These are phyloP conservation scores for Selaginella tamariscina DNA, from an alignment of 75 land plant genomes.

Conservation along the genomic window DNA sequence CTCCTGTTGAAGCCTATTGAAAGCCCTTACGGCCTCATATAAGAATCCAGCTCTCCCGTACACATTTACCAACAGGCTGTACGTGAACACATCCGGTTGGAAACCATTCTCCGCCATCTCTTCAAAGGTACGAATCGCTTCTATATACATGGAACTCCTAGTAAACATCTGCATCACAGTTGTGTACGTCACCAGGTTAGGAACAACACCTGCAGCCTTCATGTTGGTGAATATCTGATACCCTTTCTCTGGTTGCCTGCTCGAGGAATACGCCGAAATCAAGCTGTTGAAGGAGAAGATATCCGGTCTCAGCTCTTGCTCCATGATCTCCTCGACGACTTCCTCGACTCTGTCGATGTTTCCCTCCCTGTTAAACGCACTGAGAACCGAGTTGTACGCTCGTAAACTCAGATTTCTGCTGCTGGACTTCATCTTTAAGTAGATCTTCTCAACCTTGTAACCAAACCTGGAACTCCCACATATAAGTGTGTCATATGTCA, in stretches of 20 bases:
- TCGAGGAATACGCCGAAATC: background rate
- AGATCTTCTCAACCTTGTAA: background rate
- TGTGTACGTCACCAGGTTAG: constrained; percentile 78
- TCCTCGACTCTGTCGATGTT: background rate
- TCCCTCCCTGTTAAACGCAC: background rate
- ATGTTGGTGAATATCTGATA: constrained; percentile 42
- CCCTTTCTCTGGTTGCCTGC: background rate
- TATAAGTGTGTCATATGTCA: background rate
- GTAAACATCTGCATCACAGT: constrained; percentile 74
- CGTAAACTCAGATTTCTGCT: background rate
- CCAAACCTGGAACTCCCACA: background rate
- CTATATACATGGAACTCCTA: constrained; percentile 57
- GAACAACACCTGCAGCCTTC: constrained; percentile 43
- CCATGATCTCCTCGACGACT: background rate
- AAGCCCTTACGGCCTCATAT: constrained; percentile 54
- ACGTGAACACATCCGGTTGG: constrained; percentile 85
- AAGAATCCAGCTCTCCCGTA: constrained; percentile 76
- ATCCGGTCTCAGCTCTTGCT: background rate
- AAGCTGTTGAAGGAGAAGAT: background rate
- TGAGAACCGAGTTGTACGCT: background rate
- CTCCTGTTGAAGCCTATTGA: constrained; percentile 67
- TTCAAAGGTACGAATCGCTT: constrained; percentile 56
- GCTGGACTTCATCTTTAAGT: background rate
- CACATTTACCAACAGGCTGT: constrained; percentile 71
- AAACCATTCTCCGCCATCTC: constrained; percentile 61